These are phyloP conservation scores for Candida albicans DNA, from an alignment of 1,139 yeast species.

Conservation along the genomic window DNA sequence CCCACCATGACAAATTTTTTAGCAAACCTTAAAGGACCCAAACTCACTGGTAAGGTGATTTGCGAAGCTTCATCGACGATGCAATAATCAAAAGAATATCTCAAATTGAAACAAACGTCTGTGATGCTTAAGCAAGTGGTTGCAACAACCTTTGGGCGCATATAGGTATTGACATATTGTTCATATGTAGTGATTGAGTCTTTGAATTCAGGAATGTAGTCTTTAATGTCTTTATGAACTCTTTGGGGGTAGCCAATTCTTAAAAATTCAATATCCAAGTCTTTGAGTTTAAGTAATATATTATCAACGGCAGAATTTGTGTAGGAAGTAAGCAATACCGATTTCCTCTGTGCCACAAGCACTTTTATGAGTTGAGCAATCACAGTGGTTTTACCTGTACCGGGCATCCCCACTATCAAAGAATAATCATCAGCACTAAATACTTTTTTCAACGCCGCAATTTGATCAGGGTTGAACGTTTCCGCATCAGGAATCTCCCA, in stretches of 20 bases:
- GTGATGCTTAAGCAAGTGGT: slow-evolving; percentile 81
- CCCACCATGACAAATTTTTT: slow-evolving; percentile 88
- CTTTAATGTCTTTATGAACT: slow-evolving; percentile 63
- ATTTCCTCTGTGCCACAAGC: slow-evolving; percentile 59
- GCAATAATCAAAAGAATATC: slow-evolving; percentile 80
- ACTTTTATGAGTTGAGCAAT: slow-evolving; percentile 71
- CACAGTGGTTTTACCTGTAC: slow-evolving; percentile 96
- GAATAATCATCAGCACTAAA: slow-evolving; percentile 72
- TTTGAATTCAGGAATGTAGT: slow-evolving; percentile 50
- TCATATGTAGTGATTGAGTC: slow-evolving; percentile 41
- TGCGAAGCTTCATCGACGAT: slow-evolving; percentile 97
- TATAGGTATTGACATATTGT: slow-evolving; percentile 46
- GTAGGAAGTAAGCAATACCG: slow-evolving; percentile 78
- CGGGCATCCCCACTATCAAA: slow-evolving; percentile 94
- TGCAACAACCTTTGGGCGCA: slow-evolving; percentile 75
- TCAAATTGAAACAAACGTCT: slow-evolving; percentile 56
- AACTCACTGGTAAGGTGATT: slow-evolving; percentile 82
- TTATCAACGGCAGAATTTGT: slow-evolving; percentile 98
- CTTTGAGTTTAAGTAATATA: slow-evolving; percentile 68
- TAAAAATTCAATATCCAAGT: slow-evolving; percentile 46
- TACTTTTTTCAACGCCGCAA: slow-evolving; percentile 63
- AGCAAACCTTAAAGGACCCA: slow-evolving; percentile 82
- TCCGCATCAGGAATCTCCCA: slow-evolving; percentile 1
- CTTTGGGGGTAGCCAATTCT: slow-evolving; percentile 58
- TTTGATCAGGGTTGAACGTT: slow-evolving; percentile 62